Evolutionary conservation across 2,329 filamentous ascomycete species (phyloP).

Genomic region (Dactylellina sp.): DNA sequence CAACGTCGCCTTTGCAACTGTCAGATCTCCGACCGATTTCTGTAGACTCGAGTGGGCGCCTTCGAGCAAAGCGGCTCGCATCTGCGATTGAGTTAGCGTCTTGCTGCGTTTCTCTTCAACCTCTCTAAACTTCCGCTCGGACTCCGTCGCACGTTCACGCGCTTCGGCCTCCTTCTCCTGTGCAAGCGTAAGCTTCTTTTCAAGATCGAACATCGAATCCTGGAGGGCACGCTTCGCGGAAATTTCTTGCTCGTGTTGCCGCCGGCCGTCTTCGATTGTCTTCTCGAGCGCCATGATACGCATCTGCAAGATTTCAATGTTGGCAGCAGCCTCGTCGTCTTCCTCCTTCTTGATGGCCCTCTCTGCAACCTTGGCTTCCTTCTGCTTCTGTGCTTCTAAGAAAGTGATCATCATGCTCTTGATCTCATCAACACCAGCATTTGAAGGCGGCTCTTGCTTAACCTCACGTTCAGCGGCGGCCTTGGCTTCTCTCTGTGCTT

Average conservation of each 20-base stretch:
- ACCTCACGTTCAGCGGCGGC: conserved; percentile 6
- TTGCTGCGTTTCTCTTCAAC: conserved; percentile 77
- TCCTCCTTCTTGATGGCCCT: conserved; percentile 38
- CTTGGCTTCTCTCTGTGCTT: conserved; percentile 43
- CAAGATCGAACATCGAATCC: conserved; percentile 78
- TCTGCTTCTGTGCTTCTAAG: conserved; percentile 37
- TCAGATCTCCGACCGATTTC: conserved; percentile 68
- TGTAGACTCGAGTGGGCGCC: conserved; percentile 72
- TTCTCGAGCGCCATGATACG: conserved; percentile 77
- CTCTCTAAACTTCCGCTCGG: conserved; percentile 74
- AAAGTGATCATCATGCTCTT: conserved; percentile 20
- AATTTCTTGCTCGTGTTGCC: conserved; percentile 74
- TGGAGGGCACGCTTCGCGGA: conserved; percentile 75
- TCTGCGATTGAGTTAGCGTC: conserved; percentile 68
- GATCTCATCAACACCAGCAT: conserved; percentile 20
- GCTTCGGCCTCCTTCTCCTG: conserved; percentile 61
- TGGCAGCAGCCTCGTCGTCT: conserved; percentile 31
- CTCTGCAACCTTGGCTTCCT: conserved; percentile 15
- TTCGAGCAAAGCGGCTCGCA: conserved; percentile 76
- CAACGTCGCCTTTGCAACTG: conserved; percentile 72
- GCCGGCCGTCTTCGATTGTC: conserved; percentile 74
- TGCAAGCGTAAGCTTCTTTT: conserved; percentile 63
- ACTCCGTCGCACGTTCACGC: conserved; percentile 71
- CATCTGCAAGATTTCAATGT: conserved; percentile 65
- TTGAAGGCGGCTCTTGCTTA: conserved; percentile 4